Percentiles rank a stretch among this genome's conserved stretches.
These are phyloP conservation scores for Areca catechu DNA, from an alignment of 176 grass and related monocot species.

Conservation along the genomic window DNA sequence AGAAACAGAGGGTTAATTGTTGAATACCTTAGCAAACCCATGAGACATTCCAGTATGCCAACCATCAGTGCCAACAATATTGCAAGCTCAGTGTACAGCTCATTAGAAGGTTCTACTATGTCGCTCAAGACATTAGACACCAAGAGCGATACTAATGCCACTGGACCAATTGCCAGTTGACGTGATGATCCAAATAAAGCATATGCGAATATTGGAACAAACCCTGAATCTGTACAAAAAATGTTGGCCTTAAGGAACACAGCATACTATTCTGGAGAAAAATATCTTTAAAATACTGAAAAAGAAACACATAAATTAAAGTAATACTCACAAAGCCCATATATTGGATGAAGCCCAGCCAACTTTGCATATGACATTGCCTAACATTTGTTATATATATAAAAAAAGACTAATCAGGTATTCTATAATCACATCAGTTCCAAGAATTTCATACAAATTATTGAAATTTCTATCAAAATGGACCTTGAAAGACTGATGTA, in stretches of 20 bases:
- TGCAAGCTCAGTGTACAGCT: constrained; percentile 75
- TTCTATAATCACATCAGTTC: neutral
- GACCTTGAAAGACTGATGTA: too few species aligned
- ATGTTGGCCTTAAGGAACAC: neutral
- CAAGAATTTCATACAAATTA: too few species aligned
- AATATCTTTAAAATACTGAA: neutral
- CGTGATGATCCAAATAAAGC: constrained; percentile 81
- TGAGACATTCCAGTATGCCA: constrained; percentile 83
- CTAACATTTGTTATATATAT: constrained; percentile 25
- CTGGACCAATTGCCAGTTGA: constrained; percentile 82
- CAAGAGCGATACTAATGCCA: constrained; percentile 82
- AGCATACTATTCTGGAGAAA: neutral
- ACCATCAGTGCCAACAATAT: constrained; percentile 91
- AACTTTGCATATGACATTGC: constrained; percentile 94
- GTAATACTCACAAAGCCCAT: constrained; percentile 79
- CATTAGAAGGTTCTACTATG: constrained; percentile 68
- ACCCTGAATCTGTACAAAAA: constrained; percentile 62
- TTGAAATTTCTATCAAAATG: too few species aligned
- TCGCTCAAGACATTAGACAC: constrained; percentile 84
- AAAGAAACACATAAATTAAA: neutral
- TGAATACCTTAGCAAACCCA: constrained; percentile 78
- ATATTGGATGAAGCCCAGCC: constrained; percentile 90
- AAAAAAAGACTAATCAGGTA: constrained; percentile 6
- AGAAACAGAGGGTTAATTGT: constrained; percentile 13
- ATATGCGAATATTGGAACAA: constrained; percentile 76